A percentile compares a stretch with the other conserved stretches of the same genome.
phyloP scores from a whole-genome alignment of 495 filamentous ascomycete species.

The Xeromyces bisporus region DNA sequence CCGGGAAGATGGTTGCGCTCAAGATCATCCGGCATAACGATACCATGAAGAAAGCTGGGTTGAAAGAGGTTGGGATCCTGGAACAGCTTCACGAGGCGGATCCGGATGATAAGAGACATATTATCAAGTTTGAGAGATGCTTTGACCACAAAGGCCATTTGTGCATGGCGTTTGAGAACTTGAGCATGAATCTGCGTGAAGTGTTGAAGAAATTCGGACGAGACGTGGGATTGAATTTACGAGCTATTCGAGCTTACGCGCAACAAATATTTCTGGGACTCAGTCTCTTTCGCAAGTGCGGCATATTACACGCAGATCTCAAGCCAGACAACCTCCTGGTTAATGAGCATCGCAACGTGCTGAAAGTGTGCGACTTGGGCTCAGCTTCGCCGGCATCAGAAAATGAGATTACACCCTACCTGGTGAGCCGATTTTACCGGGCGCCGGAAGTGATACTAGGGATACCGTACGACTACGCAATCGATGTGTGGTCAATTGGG shows the following conservation, averaged over 20 bases:
- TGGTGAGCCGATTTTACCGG: constrained; percentile 92
- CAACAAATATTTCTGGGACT: constrained; percentile 88
- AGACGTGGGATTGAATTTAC: constrained; percentile 76
- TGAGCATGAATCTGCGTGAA: constrained; percentile 81
- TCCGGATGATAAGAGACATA: constrained; percentile 79
- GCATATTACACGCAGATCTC: constrained; percentile 86
- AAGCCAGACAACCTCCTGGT: constrained; percentile 96
- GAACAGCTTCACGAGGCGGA: constrained; percentile 68
- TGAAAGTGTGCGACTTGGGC: constrained; percentile 92
- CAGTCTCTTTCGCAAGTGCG: constrained; percentile 70
- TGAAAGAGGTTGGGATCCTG: constrained; percentile 85
- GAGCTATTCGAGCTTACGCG: constrained; percentile 72
- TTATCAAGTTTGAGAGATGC: constrained; percentile 66
- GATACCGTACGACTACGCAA: constrained; percentile 83
- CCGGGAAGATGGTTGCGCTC: constrained; percentile 59
- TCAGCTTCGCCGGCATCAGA: constrained; percentile 83
- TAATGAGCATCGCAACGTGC: constrained; percentile 63
- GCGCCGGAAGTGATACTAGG: constrained; percentile 94
- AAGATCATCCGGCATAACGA: constrained; percentile 93
- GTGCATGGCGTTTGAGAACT: constrained; percentile 92
- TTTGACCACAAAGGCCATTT: constrained; percentile 94
- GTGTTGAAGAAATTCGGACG: constrained; percentile 95
- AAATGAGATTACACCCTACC: constrained; percentile 79
- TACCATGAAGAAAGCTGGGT: constrained; percentile 80
- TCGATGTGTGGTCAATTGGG: constrained; percentile 95